Percentiles rank a stretch among this genome's conserved stretches.
phyloP scores from a whole-genome alignment of 2,329 filamentous ascomycete species.

The Botrytis byssoidea region DNA sequence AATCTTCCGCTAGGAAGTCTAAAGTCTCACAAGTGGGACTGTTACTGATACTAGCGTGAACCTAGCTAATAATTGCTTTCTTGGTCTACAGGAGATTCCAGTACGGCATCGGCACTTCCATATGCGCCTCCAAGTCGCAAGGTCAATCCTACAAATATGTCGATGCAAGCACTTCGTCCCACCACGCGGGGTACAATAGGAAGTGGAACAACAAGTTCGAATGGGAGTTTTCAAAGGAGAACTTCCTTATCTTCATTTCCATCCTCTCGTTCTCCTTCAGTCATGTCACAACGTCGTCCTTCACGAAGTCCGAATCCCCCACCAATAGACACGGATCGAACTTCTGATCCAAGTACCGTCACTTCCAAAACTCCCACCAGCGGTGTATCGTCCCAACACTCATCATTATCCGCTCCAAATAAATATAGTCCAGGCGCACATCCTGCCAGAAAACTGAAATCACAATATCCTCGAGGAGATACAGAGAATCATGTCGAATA shows the following conservation, averaged over 20 bases:
- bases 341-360: constrained; percentile 55
- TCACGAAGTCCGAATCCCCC: constrained; percentile 53
- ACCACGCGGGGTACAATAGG: constrained; percentile 31
- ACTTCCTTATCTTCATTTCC: constrained; percentile 64
- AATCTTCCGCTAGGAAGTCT: constrained; percentile 10
- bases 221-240: constrained; percentile 42
- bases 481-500: constrained; percentile 96
- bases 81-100: constrained; percentile 18
- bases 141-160: constrained; percentile 25
- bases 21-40: constrained; percentile 20
- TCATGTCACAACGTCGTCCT: constrained; percentile 54
- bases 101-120: constrained; percentile 27
- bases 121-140: constrained; percentile 26
- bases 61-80: constrained; percentile 20
- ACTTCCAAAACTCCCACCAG: constrained; percentile 61
- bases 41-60: constrained; percentile 20
- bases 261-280: constrained; percentile 56
- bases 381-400: constrained; percentile 57
- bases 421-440: constrained; percentile 52
- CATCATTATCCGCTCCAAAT: constrained; percentile 55
- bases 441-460: constrained; percentile 59
- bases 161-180: constrained; percentile 32
- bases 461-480: constrained; percentile 72
- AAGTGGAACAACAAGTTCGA: constrained; percentile 33
- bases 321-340: constrained; percentile 52